Evolutionary conservation across 2,329 filamentous ascomycete genomes (phyloP).

Genomic region (Huntiella savannae): DNA sequence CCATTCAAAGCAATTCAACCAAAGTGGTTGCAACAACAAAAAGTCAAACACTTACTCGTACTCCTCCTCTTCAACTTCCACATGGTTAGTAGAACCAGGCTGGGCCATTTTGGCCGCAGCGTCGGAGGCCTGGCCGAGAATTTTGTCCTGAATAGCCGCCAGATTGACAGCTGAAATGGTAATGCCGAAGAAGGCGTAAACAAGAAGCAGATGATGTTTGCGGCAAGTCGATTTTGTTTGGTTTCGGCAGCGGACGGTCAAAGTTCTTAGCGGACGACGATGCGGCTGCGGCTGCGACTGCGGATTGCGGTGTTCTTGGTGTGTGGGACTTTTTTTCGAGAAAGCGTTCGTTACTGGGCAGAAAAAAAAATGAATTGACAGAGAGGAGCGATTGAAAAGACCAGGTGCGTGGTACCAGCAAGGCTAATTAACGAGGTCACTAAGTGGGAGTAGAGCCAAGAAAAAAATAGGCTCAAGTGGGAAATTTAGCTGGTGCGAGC

Average conservation of each 20-base stretch:
- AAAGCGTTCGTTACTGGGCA: background rate
- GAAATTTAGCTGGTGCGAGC: background rate
- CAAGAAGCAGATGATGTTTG: constrained; percentile 1
- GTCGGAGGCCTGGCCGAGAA: constrained; percentile 43
- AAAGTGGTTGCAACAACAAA: background rate
- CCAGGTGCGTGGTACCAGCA: background rate
- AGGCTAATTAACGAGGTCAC: background rate
- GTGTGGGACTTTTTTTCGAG: no score
- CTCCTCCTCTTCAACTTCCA: constrained; percentile 29
- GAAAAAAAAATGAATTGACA: background rate
- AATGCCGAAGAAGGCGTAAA: background rate
- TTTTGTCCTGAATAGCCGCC: constrained; percentile 40
- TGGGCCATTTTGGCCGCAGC: constrained; percentile 53
- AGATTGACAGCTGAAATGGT: constrained; percentile 26
- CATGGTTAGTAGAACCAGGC: constrained; percentile 37
- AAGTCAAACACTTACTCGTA: constrained; percentile 38
- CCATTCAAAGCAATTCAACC: no score
- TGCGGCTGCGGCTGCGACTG: background rate
- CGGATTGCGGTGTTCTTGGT: no score
- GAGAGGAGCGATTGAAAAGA: background rate
- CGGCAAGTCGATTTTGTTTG: background rate
- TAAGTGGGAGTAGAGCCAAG: background rate
- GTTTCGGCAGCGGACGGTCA: background rate
- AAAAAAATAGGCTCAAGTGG: background rate
- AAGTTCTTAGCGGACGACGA: background rate